These are phyloP conservation scores for Colletotrichum godetiae DNA, from an alignment of 2,329 filamentous ascomycete species.

Conservation along the genomic window DNA sequence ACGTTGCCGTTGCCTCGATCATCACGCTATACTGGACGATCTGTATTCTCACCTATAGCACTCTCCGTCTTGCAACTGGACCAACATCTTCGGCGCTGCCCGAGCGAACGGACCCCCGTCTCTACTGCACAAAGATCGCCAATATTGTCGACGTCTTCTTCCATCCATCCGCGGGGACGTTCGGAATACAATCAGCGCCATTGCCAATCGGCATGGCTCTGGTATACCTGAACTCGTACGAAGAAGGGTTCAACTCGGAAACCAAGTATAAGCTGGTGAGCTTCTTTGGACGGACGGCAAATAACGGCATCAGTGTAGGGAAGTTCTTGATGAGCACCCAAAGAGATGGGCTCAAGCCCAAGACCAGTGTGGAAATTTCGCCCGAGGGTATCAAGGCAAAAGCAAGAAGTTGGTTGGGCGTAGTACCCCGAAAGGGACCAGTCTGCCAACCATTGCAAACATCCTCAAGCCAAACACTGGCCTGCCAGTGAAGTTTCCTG, in stretches of 20 bases:
- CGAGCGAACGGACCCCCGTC: constrained; percentile 18
- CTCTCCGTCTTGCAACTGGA: constrained; percentile 25
- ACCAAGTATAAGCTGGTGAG: constrained; percentile 22
- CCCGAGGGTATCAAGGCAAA: constrained; percentile 11
- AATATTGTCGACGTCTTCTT: constrained; percentile 34
- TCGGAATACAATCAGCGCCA: constrained; percentile 28
- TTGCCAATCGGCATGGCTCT: constrained; percentile 35
- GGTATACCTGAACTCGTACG: constrained; percentile 31
- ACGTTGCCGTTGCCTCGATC: constrained; percentile 27
- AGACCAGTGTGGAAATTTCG: neutral
- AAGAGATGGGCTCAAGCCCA: constrained; percentile 1
- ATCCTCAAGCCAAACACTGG: neutral
- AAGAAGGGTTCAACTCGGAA: constrained; percentile 16
- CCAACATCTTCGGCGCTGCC: neutral
- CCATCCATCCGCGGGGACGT: constrained; percentile 29
- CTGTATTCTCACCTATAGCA: constrained; percentile 32
- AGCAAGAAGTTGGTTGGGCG: constrained; percentile 20
- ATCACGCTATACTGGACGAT: constrained; percentile 32
- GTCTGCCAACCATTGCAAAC: neutral
- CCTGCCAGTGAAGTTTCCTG: neutral
- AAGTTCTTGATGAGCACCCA: constrained; percentile 29
- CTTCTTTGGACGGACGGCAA: constrained; percentile 22
- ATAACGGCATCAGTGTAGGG: constrained; percentile 23
- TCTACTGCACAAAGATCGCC: constrained; percentile 35
- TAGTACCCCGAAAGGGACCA: neutral